Evolutionary conservation across 73 alveolate species (phyloP).

Genomic region (Paramecium caudatum): DNA sequence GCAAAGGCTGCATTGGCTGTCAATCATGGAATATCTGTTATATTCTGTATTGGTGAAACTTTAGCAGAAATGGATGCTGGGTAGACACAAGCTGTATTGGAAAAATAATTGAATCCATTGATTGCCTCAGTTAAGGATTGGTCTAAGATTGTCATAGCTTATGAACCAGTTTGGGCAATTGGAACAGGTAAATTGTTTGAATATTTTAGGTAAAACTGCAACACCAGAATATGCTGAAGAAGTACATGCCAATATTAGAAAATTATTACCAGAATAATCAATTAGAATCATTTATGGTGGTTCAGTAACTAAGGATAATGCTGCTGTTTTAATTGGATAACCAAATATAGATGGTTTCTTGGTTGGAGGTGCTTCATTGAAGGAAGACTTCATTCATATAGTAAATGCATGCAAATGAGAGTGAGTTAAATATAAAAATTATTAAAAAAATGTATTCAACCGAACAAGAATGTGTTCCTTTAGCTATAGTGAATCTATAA

Average conservation of each 20-base stretch:
- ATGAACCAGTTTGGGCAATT: conserved; percentile 99
- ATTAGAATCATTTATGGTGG: conserved; percentile 95
- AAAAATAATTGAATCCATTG: conserved; percentile 31
- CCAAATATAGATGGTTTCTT: conserved; percentile 95
- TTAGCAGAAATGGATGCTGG: conserved; percentile 80
- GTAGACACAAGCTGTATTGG: conserved; percentile 76
- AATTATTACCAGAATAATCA: conserved; percentile 85
- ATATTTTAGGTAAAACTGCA: conserved; percentile 59
- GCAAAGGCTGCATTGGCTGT: conserved; percentile 81
- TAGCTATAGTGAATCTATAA: conserved; percentile 26
- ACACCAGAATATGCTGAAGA: conserved; percentile 88
- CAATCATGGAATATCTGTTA: conserved; percentile 77
- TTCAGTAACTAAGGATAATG: conserved; percentile 88
- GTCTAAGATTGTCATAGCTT: conserved; percentile 96
- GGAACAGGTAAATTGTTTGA: conserved; percentile 64
- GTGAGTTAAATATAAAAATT: too few relatives aligned
- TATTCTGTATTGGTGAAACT: conserved; percentile 87
- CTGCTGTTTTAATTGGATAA: conserved; percentile 66
- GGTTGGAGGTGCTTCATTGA: conserved; percentile 97
- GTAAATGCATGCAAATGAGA: conserved; percentile 53
- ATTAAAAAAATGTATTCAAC: conserved; percentile 29
- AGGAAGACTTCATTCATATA: conserved; percentile 64
- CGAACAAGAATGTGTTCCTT: neutral
- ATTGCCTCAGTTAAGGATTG: conserved; percentile 80
- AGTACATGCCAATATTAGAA: conserved; percentile 93